These are phyloP conservation scores for Cytospora mali DNA, from an alignment of 2,329 filamentous ascomycete genomes.

Conservation along the genomic window DNA sequence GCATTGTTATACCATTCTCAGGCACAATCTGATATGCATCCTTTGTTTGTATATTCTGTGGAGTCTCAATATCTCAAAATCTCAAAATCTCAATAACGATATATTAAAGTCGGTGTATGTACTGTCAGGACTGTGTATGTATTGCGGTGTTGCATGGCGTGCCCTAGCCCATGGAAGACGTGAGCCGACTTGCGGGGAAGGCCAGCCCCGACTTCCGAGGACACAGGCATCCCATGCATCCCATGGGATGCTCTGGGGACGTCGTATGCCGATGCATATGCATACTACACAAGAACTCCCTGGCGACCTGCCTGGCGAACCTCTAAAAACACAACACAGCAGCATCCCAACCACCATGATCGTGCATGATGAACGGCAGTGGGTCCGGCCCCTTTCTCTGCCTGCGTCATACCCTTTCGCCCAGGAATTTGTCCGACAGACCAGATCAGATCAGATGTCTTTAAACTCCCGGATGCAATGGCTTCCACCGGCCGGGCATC, in stretches of 20 bases:
- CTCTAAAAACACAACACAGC: slow-evolving; percentile 5
- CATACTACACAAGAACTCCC: background rate
- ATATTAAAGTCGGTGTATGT: background rate
- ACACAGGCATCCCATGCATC: background rate
- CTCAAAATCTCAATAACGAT: too few relatives aligned
- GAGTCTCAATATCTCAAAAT: too few relatives aligned
- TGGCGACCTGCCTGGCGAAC: background rate
- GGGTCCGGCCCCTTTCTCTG: background rate
- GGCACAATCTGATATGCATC: too few relatives aligned
- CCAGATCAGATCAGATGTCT: too few relatives aligned
- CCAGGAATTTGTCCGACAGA: background rate
- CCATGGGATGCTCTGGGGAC: too few relatives aligned
- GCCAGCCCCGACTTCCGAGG: background rate
- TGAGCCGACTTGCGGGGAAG: background rate
- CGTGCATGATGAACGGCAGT: slow-evolving; percentile 4
- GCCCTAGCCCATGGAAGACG: background rate
- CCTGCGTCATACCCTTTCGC: background rate
- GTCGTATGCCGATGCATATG: background rate
- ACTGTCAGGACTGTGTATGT: too few relatives aligned
- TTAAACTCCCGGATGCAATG: background rate
- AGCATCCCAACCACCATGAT: slow-evolving; percentile 7
- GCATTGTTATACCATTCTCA: too few relatives aligned
- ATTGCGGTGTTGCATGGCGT: background rate
- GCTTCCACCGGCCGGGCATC: background rate
- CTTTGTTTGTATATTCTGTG: too few relatives aligned